Conservation (phyloP, 495 filamentous ascomycete genomes). For the Chaetomidium leptoderma region DNA sequence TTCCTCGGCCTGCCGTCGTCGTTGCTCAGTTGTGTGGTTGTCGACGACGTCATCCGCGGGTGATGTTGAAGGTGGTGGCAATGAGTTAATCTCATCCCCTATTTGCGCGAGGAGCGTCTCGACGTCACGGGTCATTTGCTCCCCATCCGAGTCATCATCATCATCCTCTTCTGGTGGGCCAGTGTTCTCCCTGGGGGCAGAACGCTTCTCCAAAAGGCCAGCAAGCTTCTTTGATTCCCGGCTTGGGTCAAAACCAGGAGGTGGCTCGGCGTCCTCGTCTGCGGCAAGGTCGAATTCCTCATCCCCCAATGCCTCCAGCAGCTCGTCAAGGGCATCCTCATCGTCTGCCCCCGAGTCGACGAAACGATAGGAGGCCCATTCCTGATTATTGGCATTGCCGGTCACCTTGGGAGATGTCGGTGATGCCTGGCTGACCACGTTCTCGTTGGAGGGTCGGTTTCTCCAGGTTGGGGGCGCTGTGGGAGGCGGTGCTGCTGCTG, state of each 20-base stretch:
- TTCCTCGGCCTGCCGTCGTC: neutral
- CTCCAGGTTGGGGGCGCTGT: neutral
- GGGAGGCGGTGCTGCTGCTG: constrained; percentile 5
- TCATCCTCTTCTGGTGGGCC: constrained; percentile 1
- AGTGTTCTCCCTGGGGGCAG: constrained; percentile 1
- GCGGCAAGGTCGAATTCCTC: constrained; percentile 14
- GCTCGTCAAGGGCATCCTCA: constrained; percentile 16
- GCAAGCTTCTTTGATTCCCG: constrained; percentile 29
- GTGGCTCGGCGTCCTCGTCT: constrained; percentile 18
- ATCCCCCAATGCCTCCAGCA: constrained; percentile 15
- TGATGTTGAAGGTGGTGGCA: neutral
- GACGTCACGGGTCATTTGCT: constrained; percentile 34
- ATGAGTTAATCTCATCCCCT: constrained; percentile 35
- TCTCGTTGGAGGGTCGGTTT: constrained; percentile 1
- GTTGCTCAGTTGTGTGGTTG: constrained; percentile 1
- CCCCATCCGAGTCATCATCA: constrained; percentile 42
- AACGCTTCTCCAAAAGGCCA: constrained; percentile 27
- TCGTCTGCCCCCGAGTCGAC: neutral
- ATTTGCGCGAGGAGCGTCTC: constrained; percentile 35
- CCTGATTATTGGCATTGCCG: constrained; percentile 3
- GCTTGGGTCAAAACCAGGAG: neutral
- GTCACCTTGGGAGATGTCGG: neutral
- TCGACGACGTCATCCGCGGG: constrained; percentile 2
- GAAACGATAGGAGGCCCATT: neutral
- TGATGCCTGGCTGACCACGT: neutral